Evolutionary conservation across 176 grass and related monocot species (phyloP), one percentile per base, ranked within the genome.

Genomic region (Lolium perenne): DNA sequence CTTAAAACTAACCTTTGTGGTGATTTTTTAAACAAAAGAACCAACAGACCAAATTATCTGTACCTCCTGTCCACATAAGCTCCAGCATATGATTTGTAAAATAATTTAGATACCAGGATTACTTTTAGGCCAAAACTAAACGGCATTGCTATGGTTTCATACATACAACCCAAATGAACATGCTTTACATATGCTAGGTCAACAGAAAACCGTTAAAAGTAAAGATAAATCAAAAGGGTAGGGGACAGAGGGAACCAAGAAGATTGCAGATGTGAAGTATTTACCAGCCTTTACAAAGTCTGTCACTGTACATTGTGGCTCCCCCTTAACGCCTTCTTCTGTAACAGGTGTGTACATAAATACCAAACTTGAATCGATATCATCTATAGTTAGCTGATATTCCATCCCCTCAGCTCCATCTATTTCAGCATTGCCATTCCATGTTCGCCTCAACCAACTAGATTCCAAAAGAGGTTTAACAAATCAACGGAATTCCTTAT

Each of bases 261-360:
- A n/a, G 58, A 71, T 73, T 83, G 63, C 9, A 46, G 32, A 46
- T 49, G 38, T 61, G 50, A 71, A 78, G 50, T 85, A 43, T 74
- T 68, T 82, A 99, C 97, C 97, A 88, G 94, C 97, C 90, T 94
- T 92, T 74, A 99, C 85, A 87, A 96, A 88, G 77, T 93, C 92
- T 43, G 96, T 95, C 88, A 91, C 87, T 83, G 91, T 90, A 85
- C 91, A 89, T 69, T 96, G 92, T 64, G 86, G 86, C 64, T 95
- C 94, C 91, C 94, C 97, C 90, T 91, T 94, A 40, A 86, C 54
- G 74, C 94, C 97, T 76, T 96, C 92, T 87, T 94, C 77, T 73
- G 97, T 96, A 82, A 96, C 92, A 70, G 90, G 97, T 12, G 82
- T 90, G 71, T 99, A 99, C 88, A 88, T 96, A 86, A 94, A 99